phyloP scores from a whole-genome alignment of 2,329 filamentous ascomycete genomes.

The Colletotrichum trifolii region DNA sequence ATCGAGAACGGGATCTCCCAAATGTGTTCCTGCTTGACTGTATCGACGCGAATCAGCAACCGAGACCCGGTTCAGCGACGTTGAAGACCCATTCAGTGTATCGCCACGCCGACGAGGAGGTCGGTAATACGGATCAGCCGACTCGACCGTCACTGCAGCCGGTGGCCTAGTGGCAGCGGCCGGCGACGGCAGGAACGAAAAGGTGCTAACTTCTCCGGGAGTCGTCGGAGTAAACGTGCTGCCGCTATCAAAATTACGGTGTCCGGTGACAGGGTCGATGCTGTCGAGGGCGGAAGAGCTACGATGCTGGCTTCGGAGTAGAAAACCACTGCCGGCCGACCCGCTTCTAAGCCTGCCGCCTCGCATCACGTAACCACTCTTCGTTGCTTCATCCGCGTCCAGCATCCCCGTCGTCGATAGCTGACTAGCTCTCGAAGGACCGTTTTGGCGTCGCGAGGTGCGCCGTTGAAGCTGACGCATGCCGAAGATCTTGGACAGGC shows the following conservation, averaged over 20 bases:
- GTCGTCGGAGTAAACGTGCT: conserved; percentile 80
- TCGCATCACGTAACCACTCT: conserved; percentile 66
- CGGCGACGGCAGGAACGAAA: conserved; percentile 75
- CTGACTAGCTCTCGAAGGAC: conserved; percentile 80
- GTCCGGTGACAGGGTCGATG: conserved; percentile 57
- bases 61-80: conserved; percentile 47
- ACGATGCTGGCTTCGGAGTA: conserved; percentile 55
- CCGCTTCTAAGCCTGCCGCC: conserved; percentile 68
- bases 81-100: conserved; percentile 58
- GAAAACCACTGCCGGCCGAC: conserved; percentile 67
- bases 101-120: conserved; percentile 79
- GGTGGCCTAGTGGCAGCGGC: conserved; percentile 56
- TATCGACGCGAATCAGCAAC: conserved; percentile 49
- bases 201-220: conserved; percentile 75
- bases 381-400: conserved; percentile 72
- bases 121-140: conserved; percentile 86
- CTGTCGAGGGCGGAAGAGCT: conserved; percentile 68
- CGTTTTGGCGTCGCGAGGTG: conserved; percentile 67
- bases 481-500: conserved; percentile 89
- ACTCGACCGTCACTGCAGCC: conserved; percentile 57
- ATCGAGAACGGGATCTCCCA: conserved; percentile 51
- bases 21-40: conserved; percentile 48
- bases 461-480: conserved; percentile 88
- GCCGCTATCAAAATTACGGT: conserved; percentile 65
- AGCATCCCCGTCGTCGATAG: conserved; percentile 87